Conservation (phyloP, 2,329 filamentous ascomycete genomes). For the Diplodia seriata region DNA sequence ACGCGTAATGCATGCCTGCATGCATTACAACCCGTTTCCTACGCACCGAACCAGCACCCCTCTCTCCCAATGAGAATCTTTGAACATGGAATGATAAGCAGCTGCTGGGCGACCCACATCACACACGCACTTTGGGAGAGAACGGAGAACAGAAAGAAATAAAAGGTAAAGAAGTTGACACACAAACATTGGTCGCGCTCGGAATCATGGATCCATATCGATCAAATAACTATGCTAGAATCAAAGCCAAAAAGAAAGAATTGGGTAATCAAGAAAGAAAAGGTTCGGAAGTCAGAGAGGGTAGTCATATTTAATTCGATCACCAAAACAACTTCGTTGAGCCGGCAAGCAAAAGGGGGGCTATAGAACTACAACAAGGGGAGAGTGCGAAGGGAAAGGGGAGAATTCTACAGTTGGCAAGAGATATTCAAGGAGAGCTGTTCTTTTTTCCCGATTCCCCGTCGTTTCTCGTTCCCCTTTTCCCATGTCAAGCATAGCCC, state of each 20-base stretch:
- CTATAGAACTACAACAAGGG: background rate
- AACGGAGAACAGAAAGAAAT: background rate
- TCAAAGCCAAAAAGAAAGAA: background rate
- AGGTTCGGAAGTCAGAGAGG: background rate
- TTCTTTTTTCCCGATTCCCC: conserved; percentile 1
- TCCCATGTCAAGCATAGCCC: background rate
- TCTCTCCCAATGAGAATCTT: background rate
- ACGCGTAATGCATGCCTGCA: background rate
- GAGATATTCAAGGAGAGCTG: conserved; percentile 4
- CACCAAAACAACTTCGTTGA: background rate
- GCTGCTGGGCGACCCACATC: background rate
- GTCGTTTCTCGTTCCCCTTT: background rate
- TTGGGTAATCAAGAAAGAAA: background rate
- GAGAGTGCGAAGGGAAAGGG: background rate
- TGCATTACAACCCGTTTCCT: background rate
- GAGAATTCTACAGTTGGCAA: background rate
- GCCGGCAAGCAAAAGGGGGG: background rate
- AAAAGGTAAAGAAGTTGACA: too few relatives aligned
- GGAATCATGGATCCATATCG: background rate
- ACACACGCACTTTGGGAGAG: too few relatives aligned
- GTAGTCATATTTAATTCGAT: background rate
- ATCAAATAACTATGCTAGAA: background rate
- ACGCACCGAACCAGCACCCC: background rate
- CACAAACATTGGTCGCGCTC: background rate
- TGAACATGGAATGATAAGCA: background rate